Conservation (phyloP, 2,329 filamentous ascomycete species). For the Colletotrichum melonis region DNA sequence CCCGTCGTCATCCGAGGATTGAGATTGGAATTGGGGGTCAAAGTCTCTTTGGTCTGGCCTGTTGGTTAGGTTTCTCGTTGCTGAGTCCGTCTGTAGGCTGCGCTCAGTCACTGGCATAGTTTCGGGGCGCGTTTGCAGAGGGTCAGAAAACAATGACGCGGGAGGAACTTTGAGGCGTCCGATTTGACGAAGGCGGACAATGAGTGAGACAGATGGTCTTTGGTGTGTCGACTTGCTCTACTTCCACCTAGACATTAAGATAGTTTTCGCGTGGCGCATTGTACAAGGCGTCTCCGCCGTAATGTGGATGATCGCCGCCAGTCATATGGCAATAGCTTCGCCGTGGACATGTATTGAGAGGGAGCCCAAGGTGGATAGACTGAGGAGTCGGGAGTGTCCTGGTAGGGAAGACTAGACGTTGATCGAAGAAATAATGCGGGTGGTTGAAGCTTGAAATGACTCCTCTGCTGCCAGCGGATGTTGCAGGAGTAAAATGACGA, state of each 20-base stretch:
- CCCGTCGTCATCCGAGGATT: conserved; percentile 25
- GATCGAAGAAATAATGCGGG: neutral
- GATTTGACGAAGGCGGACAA: neutral
- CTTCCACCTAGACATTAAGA: neutral
- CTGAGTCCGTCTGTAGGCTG: neutral
- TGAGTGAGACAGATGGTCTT: neutral
- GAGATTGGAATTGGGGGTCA: neutral
- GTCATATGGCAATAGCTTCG: neutral
- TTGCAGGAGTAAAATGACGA: neutral
- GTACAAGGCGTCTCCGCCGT: neutral
- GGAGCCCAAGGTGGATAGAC: neutral
- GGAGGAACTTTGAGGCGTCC: neutral
- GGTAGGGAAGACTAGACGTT: neutral
- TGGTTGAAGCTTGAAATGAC: neutral
- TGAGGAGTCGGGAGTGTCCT: neutral
- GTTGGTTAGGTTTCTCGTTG: neutral
- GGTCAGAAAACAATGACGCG: neutral
- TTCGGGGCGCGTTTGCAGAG: conserved; percentile 20
- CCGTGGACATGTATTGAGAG: neutral
- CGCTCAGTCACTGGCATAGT: conserved; percentile 13
- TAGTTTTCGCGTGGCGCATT: neutral
- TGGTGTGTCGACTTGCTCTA: neutral
- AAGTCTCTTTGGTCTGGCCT: neutral
- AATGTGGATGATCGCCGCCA: neutral
- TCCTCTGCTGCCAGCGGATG: neutral